Evolutionary conservation across 2,329 filamentous ascomycete species (phyloP).

Genomic region (Penicillium sp.): DNA sequence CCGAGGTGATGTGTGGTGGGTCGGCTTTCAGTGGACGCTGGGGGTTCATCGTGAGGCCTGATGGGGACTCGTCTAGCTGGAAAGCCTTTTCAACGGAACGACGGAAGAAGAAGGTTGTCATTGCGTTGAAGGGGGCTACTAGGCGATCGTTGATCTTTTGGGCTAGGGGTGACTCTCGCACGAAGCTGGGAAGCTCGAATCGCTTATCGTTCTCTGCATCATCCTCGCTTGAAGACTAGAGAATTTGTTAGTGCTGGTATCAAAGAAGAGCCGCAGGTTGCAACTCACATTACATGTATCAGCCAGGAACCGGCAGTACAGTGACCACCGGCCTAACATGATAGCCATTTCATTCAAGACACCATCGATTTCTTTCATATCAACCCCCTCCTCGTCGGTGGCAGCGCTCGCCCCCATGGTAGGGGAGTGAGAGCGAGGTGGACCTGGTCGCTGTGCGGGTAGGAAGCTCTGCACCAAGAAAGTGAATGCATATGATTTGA

Average conservation of each 20-base stretch:
- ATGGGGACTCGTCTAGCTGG: slow-evolving; percentile 85
- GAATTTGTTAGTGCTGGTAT: slow-evolving; percentile 4
- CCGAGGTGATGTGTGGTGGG: slow-evolving; percentile 87
- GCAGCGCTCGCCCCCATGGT: slow-evolving; percentile 54
- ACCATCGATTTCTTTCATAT: slow-evolving; percentile 94
- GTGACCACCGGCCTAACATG: slow-evolving; percentile 90
- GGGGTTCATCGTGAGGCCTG: slow-evolving; percentile 72
- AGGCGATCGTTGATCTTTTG: slow-evolving; percentile 75
- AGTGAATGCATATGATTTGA: slow-evolving; percentile 96
- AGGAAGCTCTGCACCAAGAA: slow-evolving; percentile 95
- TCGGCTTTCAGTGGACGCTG: slow-evolving; percentile 70
- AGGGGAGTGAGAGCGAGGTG: slow-evolving; percentile 72
- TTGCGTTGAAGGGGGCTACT: slow-evolving; percentile 76
- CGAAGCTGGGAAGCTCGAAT: slow-evolving; percentile 67
- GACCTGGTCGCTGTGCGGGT: slow-evolving; percentile 65
- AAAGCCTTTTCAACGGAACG: slow-evolving; percentile 97
- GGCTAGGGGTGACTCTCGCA: slow-evolving; percentile 74
- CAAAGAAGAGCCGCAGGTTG: not conserved
- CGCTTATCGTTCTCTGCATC: slow-evolving; percentile 54
- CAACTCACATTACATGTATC: slow-evolving; percentile 74
- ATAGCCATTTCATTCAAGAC: slow-evolving; percentile 82
- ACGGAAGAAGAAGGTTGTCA: slow-evolving; percentile 96
- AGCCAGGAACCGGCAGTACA: slow-evolving; percentile 86
- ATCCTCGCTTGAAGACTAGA: slow-evolving; percentile 44
- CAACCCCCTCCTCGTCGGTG: slow-evolving; percentile 85